Conservation (phyloP, 2,329 filamentous ascomycete species). For the Didymella keratinophila region DNA sequence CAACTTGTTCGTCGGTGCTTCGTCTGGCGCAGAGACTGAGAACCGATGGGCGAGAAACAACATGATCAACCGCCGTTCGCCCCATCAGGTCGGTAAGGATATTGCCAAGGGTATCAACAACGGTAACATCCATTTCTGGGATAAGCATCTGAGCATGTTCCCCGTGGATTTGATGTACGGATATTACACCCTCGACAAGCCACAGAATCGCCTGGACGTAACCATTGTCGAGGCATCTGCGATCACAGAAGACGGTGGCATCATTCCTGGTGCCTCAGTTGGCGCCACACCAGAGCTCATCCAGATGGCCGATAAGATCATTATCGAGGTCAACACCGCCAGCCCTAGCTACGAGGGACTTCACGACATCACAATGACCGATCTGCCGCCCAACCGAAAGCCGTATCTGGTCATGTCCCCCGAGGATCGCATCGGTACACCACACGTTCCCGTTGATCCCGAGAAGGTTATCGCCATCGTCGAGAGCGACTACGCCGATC, state of each 20-base stretch:
- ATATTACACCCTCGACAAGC: constrained; percentile 83
- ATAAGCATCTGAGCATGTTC: constrained; percentile 94
- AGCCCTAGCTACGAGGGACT: constrained; percentile 83
- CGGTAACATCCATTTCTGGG: constrained; percentile 88
- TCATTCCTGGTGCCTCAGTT: constrained; percentile 85
- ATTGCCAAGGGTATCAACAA: constrained; percentile 92
- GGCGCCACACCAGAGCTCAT: constrained; percentile 86
- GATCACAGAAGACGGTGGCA: constrained; percentile 87
- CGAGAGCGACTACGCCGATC: constrained; percentile 83
- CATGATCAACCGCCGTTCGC: constrained; percentile 86
- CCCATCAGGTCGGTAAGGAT: constrained; percentile 89
- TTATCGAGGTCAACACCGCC: constrained; percentile 90
- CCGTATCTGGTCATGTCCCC: constrained; percentile 86
- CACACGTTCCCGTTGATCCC: constrained; percentile 82
- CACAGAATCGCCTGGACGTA: constrained; percentile 78
- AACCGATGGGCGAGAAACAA: constrained; percentile 88
- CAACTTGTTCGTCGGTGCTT: constrained; percentile 88
- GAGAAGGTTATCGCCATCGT: constrained; percentile 85
- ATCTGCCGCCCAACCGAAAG: constrained; percentile 80
- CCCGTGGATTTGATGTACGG: constrained; percentile 84
- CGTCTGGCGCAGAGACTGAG: constrained; percentile 87
- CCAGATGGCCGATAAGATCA: constrained; percentile 91
- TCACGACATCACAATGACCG: constrained; percentile 91
- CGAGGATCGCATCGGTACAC: constrained; percentile 85
- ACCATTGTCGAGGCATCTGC: constrained; percentile 85